These are phyloP conservation scores for Pyrus communis DNA, from an alignment of 306 rosid genomes.

Conservation along the genomic window DNA sequence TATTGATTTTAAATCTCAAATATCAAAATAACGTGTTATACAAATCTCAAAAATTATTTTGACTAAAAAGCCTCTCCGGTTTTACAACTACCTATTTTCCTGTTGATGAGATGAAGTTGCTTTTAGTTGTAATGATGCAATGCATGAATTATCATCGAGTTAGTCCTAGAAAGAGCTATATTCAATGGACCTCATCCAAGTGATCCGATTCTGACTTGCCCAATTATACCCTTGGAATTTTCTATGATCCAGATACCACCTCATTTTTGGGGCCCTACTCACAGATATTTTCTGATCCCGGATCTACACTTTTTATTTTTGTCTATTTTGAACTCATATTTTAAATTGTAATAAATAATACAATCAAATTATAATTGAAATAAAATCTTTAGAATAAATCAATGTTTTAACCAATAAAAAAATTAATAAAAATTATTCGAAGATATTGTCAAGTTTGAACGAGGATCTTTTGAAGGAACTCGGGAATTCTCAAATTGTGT, in stretches of 20 bases:
- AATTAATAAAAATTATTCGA: too few relatives aligned
- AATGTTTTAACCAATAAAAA: too few relatives aligned
- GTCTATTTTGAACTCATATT: background rate
- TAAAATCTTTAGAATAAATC: too few relatives aligned
- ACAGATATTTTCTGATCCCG: background rate
- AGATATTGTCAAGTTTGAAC: too few relatives aligned
- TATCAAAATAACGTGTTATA: accelerated
- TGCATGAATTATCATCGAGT: background rate
- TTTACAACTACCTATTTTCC: too few relatives aligned
- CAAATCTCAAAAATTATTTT: accelerated
- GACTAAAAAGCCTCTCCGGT: too few relatives aligned
- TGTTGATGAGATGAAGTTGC: background rate
- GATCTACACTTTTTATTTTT: background rate
- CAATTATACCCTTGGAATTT: background rate
- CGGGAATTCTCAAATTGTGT: accelerated
- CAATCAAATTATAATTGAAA: too few relatives aligned
- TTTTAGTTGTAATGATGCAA: background rate
- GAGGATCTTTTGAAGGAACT: too few relatives aligned
- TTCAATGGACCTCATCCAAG: background rate
- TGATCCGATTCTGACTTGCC: background rate
- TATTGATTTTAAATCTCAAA: too few relatives aligned
- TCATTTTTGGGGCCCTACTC: background rate
- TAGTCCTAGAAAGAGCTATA: background rate
- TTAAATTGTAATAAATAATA: too few relatives aligned
- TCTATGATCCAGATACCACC: background rate